Evolutionary conservation across 495 filamentous ascomycete genomes (phyloP), one percentile per base, ranked within the genome.

Genomic region (Glonium stellatum): DNA sequence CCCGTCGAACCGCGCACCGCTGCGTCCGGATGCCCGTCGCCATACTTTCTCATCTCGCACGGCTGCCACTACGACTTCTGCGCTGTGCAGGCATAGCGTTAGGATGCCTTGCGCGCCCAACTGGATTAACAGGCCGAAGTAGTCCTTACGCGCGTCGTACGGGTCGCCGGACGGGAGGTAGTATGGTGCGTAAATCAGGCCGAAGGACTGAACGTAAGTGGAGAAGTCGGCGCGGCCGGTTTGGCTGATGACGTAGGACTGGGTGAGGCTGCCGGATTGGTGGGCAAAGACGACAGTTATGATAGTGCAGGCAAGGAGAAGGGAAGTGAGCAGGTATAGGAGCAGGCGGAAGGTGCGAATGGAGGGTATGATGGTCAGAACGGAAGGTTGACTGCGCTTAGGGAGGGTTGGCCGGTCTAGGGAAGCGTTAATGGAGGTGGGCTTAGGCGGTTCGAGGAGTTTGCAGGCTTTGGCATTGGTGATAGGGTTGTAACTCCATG

Each of bases 41-140:
- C 73, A 77, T 4, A 72, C 64, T 4, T 55, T 49, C 63, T 80
- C 77, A 58, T 79, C 78, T 19, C 78, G 67, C 2, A 72, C 76
- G 6, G 76, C 54, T 60, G 77, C 79, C 58, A 78, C 74, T 8
- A 78, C 59, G 11, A 76, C 73, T 60, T 80, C 77, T 15, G 72
- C 62, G 53, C 72, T 75, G 63, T 79, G 78, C 9, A 79, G 70
- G 0, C 65, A 69, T 12, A 79, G 60, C 0, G 78, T 77, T 21
- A 74, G 67, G 19, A 66, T 49, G 6, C 68, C 67, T 58, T 75
- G 73, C 50, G 73, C 58, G 41, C 51, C 62, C 1, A 37, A 48
- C 1, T 53, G n/a, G 11, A 60, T 53, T 12, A 67, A 19, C 15
- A 55, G 48, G n/a, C 61, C 68, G 56, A 73, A 66, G n/a, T 31